Conservation (phyloP, 805 yeast genomes). For the Hanseniaspora lachancei region DNA sequence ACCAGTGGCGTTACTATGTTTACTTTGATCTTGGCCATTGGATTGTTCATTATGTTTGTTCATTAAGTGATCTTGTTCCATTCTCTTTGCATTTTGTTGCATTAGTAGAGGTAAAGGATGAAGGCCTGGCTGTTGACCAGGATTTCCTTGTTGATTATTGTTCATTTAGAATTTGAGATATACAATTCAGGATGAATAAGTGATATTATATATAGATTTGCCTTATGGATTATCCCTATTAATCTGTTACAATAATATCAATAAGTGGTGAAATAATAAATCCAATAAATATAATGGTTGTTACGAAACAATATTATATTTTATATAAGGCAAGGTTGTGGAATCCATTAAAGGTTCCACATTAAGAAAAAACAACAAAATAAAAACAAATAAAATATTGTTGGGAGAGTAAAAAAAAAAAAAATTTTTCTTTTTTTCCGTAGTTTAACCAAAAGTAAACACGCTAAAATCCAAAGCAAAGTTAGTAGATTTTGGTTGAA, state of each 20-base stretch:
- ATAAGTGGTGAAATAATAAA: no score
- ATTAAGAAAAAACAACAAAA: background rate
- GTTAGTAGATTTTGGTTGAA: background rate
- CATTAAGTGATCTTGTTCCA: constrained; percentile 6
- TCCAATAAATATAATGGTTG: no score
- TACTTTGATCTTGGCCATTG: background rate
- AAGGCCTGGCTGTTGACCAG: background rate
- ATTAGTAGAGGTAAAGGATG: background rate
- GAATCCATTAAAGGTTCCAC: background rate
- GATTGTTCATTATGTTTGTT: background rate
- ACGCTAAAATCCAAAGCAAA: background rate
- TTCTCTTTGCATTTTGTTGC: background rate
- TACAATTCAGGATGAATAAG: no score
- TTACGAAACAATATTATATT: background rate
- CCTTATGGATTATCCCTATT: background rate
- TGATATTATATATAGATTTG: background rate
- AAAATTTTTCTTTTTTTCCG: background rate
- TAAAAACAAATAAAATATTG: background rate
- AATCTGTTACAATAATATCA: no score
- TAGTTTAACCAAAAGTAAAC: background rate
- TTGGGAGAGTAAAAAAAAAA: background rate
- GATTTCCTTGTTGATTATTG: background rate
- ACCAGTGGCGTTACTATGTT: constrained; percentile 16
- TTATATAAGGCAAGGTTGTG: no score
- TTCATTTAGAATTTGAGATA: background rate